Base-by-base conservation (phyloP, 2,329 filamentous ascomycete genomes). In the Alternaria burnsii region DNA sequence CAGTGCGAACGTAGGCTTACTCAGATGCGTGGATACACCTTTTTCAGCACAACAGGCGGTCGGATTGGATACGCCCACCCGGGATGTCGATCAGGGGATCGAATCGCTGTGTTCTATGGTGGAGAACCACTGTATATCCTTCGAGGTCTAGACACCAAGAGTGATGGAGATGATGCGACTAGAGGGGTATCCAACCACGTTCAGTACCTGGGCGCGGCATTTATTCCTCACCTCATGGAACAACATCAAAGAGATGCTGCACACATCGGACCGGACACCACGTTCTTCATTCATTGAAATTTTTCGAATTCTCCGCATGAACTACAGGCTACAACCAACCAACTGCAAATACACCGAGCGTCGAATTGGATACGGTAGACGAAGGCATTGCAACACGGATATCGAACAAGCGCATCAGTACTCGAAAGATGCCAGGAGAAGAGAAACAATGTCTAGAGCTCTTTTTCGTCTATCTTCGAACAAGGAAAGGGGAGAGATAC, bases 401-500 rank as follows among this genome's bases (percentile, higher is more conserved):
- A 18, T 18, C 9, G 16, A 38, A 18, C 6, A 1, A n/a, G 3
- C 2, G 7, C 3, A 18, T 9, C n/a, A 2, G 3, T 18, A 9
- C 8, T 38, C 16, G 5, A n/a, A 4, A 9, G 36, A 38, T 16
- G 8, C 16, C 8, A 38, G 8, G 7, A 18, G 16, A 38, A 10
- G 36, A 38, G 7, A 10, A 9, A n/a, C 7, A 1, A 38, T 3
- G 18, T 3, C 6, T n/a, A 9, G 7, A n/a, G 36, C 3, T 38
- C 16, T n/a, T 38, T 9, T 4, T n/a, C 3, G 10, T 9, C 36
- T 18, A 38, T 38, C 4, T 18, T 7, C 34, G 0, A n/a, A 9
- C 0, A 38, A 9, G 0, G 2, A 38, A 4, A 38, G 1, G 7
- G 2, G 3, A 10, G 7, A 9, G 5, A 9, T 8, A 10, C 4